phyloP scores from a whole-genome alignment of 768 basidiomycete genomes.

The Dioszegia hungarica region DNA sequence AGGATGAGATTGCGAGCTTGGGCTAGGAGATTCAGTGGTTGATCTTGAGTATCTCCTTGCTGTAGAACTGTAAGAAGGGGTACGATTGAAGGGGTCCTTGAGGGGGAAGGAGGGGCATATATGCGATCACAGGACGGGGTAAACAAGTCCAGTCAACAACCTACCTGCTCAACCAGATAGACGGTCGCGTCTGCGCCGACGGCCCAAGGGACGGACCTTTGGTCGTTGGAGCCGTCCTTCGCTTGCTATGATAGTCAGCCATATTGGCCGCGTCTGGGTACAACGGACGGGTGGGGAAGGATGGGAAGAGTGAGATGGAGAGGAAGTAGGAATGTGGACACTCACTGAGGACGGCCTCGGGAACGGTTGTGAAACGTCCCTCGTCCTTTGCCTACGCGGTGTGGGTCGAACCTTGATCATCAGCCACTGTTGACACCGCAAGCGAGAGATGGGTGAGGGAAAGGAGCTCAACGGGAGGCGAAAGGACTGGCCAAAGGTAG shows the following conservation, averaged over 20 bases:
- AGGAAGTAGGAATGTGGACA: neutral
- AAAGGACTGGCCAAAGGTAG: too few relatives aligned
- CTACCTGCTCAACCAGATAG: constrained; percentile 3
- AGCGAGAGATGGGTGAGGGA: too few relatives aligned
- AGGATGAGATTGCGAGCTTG: neutral
- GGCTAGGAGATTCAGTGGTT: neutral
- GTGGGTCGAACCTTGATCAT: too few relatives aligned
- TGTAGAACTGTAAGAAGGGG: neutral
- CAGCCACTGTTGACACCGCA: too few relatives aligned
- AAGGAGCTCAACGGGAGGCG: too few relatives aligned
- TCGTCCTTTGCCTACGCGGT: too few relatives aligned
- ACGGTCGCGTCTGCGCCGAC: neutral
- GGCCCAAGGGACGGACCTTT: neutral
- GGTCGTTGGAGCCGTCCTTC: neutral
- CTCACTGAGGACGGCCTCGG: neutral
- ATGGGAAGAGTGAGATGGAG: neutral
- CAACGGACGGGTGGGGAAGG: neutral
- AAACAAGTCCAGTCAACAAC: neutral
- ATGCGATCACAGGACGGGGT: neutral
- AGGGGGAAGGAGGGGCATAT: neutral
- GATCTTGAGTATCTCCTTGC: neutral
- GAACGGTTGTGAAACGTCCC: too few relatives aligned
- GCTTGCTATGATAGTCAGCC: neutral
- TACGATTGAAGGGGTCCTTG: neutral
- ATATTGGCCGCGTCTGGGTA: neutral